These are phyloP conservation scores for Pichia sp. DNA, from an alignment of 1,139 yeast species.

Conservation along the genomic window DNA sequence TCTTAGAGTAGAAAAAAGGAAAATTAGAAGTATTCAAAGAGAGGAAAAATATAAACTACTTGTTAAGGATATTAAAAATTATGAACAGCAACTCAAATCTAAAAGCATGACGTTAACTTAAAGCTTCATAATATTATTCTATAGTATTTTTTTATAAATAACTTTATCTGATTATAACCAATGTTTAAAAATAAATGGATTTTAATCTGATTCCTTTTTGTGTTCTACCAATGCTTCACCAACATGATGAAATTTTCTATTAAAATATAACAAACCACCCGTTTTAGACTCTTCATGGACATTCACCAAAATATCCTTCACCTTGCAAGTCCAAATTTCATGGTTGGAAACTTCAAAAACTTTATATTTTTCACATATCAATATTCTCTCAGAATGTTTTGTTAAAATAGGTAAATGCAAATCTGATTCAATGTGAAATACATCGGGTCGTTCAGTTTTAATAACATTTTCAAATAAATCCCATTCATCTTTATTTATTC, in stretches of 20 bases:
- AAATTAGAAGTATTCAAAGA: conserved; percentile 23
- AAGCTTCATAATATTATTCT: too few species aligned
- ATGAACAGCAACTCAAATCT: conserved; percentile 20
- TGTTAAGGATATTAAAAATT: conserved; percentile 20
- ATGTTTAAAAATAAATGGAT: not conserved
- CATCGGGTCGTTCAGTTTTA: conserved; percentile 11
- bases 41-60: conserved; percentile 22
- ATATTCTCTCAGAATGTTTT: conserved; percentile 50
- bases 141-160: too few species aligned
- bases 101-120: too few species aligned
- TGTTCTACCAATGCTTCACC: conserved; percentile 33
- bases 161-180: too few species aligned
- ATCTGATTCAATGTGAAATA: conserved; percentile 11
- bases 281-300: conserved; percentile 27
- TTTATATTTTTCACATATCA: conserved; percentile 54
- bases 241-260: conserved; percentile 53
- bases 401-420: conserved; percentile 50
- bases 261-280: conserved; percentile 64
- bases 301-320: conserved; percentile 42
- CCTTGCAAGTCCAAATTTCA: conserved; percentile 81
- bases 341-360: conserved; percentile 67
- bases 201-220: not conserved
- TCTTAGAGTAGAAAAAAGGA: conserved; percentile 29
- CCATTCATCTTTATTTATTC: conserved; percentile 33
- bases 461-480: conserved; percentile 17